Conservation (phyloP, 225 moss, liverwort and hornwort species). For the Physcomitrium patens region DNA sequence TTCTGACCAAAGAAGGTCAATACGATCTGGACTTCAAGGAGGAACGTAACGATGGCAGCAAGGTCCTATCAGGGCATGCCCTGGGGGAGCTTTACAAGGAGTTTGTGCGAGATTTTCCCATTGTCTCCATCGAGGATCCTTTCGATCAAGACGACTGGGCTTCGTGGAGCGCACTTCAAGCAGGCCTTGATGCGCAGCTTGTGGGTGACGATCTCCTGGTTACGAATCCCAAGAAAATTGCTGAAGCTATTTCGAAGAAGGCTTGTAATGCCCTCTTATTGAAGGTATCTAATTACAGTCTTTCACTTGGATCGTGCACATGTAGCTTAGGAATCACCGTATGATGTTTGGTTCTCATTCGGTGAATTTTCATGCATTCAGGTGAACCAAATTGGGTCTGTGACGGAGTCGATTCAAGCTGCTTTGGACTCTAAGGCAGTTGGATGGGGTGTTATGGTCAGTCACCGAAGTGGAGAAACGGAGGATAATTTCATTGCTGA, state of each 20-base stretch:
- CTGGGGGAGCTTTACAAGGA: slow-evolving; percentile 74
- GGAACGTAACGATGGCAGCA: slow-evolving; percentile 63
- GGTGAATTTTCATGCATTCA: slow-evolving; percentile 10
- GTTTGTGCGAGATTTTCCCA: slow-evolving; percentile 71
- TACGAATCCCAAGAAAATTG: slow-evolving; percentile 76
- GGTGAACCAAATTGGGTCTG: slow-evolving; percentile 78
- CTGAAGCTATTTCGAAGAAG: slow-evolving; percentile 69
- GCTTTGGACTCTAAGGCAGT: slow-evolving; percentile 75
- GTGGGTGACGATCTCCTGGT: slow-evolving; percentile 78
- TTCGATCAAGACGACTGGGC: slow-evolving; percentile 88
- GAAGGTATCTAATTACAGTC: slow-evolving; percentile 47
- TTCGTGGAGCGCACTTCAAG: slow-evolving; percentile 63
- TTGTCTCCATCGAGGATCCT: slow-evolving; percentile 79
- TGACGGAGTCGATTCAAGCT: slow-evolving; percentile 79
- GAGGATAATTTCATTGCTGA: slow-evolving; percentile 83
- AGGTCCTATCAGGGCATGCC: slow-evolving; percentile 55
- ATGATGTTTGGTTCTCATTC: too few relatives aligned
- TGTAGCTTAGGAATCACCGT: too few relatives aligned
- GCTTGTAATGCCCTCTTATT: slow-evolving; percentile 73
- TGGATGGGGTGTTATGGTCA: slow-evolving; percentile 84
- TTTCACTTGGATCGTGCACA: background rate
- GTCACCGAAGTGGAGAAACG: slow-evolving; percentile 84
- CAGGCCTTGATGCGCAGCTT: slow-evolving; percentile 61
- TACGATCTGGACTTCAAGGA: slow-evolving; percentile 80
- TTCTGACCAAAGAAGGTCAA: slow-evolving; percentile 63